These are phyloP conservation scores for Ceratonia siliqua DNA, from an alignment of 306 rosid species.

Conservation along the genomic window DNA sequence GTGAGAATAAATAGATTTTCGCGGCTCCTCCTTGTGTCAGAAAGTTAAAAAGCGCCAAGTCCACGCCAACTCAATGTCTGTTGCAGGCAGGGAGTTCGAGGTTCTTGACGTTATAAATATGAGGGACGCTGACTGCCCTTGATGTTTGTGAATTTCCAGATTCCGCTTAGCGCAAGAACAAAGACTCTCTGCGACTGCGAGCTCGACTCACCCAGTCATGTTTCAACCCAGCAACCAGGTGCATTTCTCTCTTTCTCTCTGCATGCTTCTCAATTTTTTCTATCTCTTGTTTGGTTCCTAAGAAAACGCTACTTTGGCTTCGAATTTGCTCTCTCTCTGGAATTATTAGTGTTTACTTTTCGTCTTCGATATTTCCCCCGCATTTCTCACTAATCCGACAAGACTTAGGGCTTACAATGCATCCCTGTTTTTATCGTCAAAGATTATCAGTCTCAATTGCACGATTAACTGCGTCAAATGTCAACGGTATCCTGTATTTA, in stretches of 20 bases:
- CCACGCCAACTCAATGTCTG: neutral
- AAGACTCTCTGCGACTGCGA: neutral
- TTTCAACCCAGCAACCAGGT: conserved; percentile 60
- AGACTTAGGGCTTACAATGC: conserved; percentile 26
- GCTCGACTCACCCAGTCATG: conserved; percentile 33
- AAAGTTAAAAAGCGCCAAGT: neutral
- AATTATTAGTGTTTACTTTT: neutral
- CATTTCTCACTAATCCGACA: neutral
- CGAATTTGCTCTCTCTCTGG: neutral
- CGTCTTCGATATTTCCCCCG: neutral
- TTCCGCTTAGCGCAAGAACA: neutral
- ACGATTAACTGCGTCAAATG: neutral
- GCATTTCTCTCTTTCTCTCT: neutral
- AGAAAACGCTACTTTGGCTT: conserved; percentile 2
- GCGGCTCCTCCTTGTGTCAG: neutral
- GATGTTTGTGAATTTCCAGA: neutral
- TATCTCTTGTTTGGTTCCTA: conserved; percentile 17
- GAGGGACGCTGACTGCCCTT: neutral
- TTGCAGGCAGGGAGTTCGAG: neutral
- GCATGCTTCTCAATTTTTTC: neutral
- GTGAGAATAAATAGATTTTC: neutral
- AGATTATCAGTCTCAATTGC: neutral
- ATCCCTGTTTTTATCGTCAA: neutral
- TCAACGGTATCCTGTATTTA: neutral
- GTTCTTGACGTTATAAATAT: neutral